Conservation (phyloP, 495 filamentous ascomycete species). For the Thozetella sp. region DNA sequence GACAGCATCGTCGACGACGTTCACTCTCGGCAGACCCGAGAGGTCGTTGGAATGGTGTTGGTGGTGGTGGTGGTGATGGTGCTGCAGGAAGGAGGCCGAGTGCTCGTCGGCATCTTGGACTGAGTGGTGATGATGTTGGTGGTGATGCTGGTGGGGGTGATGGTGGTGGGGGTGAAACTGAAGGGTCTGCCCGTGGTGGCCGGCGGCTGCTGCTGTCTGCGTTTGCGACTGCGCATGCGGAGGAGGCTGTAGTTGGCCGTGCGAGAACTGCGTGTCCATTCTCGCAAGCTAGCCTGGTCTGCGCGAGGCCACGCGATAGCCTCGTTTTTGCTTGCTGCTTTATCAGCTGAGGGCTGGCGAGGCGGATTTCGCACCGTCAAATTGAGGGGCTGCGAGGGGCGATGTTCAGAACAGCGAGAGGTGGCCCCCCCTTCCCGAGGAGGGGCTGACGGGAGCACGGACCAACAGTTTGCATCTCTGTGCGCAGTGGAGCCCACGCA, state of each 20-base stretch:
- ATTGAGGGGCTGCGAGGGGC: not conserved
- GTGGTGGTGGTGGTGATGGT: not conserved
- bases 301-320: not conserved
- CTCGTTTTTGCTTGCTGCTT: conserved; percentile 3
- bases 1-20: not conserved
- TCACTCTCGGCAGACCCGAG: not conserved
- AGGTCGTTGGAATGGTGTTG: not conserved
- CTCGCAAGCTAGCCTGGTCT: not conserved
- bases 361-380: conserved; percentile 1
- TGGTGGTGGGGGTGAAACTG: conserved; percentile 3
- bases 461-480: not conserved
- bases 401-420: not conserved
- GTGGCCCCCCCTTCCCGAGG: not conserved
- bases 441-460: not conserved
- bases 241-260: not conserved
- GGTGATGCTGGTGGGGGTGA: conserved; percentile 6
- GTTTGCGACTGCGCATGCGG: not conserved
- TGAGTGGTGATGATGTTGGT: conserved; percentile 4
- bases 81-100: not conserved
- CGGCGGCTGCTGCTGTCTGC: not conserved
- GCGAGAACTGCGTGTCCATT: not conserved
- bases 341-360: not conserved
- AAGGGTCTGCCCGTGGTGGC: not conserved
- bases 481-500: too few relatives aligned
- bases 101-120: not conserved